phyloP scores from a whole-genome alignment of 2,329 filamentous ascomycete genomes.

The Colletotrichum sp. region DNA sequence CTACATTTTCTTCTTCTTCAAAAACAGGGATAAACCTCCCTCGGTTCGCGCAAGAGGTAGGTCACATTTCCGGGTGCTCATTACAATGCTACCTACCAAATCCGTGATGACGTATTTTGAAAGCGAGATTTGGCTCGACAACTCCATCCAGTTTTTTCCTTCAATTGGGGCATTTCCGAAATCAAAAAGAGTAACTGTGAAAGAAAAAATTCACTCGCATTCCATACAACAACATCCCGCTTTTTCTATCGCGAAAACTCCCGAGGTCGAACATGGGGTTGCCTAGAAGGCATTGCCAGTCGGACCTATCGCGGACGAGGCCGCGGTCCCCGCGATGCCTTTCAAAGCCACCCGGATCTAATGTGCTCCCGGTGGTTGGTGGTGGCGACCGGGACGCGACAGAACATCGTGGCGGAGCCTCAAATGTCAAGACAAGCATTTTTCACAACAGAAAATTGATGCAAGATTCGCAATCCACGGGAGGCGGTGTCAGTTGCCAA shows the following conservation, averaged over 20 bases:
- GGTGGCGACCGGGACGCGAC: background rate
- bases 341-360: background rate
- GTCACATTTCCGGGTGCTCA: background rate
- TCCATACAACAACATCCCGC: background rate
- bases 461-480: background rate
- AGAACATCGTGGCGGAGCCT: slow-evolving; percentile 1
- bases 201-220: background rate
- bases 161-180: background rate
- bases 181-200: background rate
- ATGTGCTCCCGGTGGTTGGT: background rate
- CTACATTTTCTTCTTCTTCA: background rate
- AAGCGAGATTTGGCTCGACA: slow-evolving; percentile 1
- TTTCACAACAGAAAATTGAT: background rate
- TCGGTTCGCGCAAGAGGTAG: background rate
- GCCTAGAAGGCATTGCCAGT: background rate
- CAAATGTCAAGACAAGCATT: background rate
- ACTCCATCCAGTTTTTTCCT: background rate
- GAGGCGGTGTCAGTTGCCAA: background rate
- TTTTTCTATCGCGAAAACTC: slow-evolving; percentile 7
- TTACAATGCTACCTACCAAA: slow-evolving; percentile 4
- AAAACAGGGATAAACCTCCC: background rate
- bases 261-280: background rate
- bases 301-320: background rate
- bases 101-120: background rate
- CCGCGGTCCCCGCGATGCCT: background rate